Evolutionary conservation across 2,329 filamentous ascomycete species (phyloP).

Genomic region (Fusarium sororula): DNA sequence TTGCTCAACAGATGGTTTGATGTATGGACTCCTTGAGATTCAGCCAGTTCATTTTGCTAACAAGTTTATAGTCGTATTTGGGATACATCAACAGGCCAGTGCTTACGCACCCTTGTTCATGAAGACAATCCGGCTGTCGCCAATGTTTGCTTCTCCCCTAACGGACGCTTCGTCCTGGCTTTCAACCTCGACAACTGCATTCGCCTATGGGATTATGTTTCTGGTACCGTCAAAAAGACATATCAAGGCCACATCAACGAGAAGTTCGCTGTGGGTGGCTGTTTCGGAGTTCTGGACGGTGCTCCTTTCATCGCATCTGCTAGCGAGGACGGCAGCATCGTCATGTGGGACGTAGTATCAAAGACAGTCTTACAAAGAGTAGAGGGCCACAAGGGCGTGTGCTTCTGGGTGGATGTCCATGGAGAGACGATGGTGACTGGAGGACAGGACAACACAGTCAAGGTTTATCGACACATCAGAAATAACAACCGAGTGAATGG

Average conservation of each 20-base stretch:
- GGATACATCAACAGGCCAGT: slow-evolving; percentile 96
- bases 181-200: slow-evolving; percentile 92
- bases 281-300: slow-evolving; percentile 71
- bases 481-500: slow-evolving; percentile 34
- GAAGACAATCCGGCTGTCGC: slow-evolving; percentile 94
- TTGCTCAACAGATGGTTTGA: slow-evolving; percentile 90
- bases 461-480: slow-evolving; percentile 55
- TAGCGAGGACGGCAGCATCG: slow-evolving; percentile 85
- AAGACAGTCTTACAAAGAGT: slow-evolving; percentile 83
- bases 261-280: slow-evolving; percentile 84
- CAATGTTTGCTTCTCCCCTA: slow-evolving; percentile 90
- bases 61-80: slow-evolving; percentile 74
- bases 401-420: slow-evolving; percentile 72
- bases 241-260: slow-evolving; percentile 92
- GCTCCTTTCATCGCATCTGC: slow-evolving; percentile 78
- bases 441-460: slow-evolving; percentile 63
- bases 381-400: slow-evolving; percentile 62
- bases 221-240: slow-evolving; percentile 92
- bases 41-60: slow-evolving; percentile 22
- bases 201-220: slow-evolving; percentile 93
- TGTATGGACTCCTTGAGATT: slow-evolving; percentile 60
- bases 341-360: slow-evolving; percentile 89
- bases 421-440: slow-evolving; percentile 66
- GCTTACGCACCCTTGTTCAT: slow-evolving; percentile 91
- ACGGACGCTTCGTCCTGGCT: slow-evolving; percentile 91